Conservation (phyloP, 1,284 basidiomycete genomes). For the Sanguinoderma infundibulare region DNA sequence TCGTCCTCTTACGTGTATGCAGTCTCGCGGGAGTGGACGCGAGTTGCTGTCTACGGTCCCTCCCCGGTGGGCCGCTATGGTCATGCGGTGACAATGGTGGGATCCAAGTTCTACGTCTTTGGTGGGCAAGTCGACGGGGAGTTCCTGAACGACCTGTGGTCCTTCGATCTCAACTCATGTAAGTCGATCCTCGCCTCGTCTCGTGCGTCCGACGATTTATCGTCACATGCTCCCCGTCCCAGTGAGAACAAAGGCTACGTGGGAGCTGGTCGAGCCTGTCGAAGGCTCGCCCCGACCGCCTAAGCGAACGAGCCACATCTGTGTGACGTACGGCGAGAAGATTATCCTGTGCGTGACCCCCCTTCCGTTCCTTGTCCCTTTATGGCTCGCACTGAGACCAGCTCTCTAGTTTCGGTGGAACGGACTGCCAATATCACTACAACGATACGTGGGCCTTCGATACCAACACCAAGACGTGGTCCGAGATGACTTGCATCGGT, state of each 20-base stretch:
- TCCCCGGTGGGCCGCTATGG: conserved; percentile 92
- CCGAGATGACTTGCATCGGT: conserved; percentile 95
- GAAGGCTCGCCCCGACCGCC: conserved; percentile 73
- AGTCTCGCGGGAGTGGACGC: conserved; percentile 95
- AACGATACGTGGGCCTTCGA: conserved; percentile 99
- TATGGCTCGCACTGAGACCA: conserved; percentile 9
- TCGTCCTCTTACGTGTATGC: conserved; percentile 11
- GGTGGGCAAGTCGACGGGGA: conserved; percentile 97
- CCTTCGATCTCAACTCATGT: conserved; percentile 95
- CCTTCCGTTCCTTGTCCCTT: conserved; percentile 2
- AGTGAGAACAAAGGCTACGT: conserved; percentile 77
- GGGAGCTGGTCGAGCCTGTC: conserved; percentile 79
- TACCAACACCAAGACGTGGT: conserved; percentile 82
- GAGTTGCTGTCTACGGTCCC: conserved; percentile 77
- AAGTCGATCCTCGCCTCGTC: conserved; percentile 41
- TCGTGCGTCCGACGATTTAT: conserved; percentile 1
- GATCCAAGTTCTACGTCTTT: conserved; percentile 92
- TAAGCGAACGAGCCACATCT: conserved; percentile 91
- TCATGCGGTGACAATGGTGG: conserved; percentile 93
- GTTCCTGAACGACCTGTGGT: conserved; percentile 96
- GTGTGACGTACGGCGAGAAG: conserved; percentile 85
- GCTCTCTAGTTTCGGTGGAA: conserved; percentile 87
- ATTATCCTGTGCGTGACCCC: conserved; percentile 75
- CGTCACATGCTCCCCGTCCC: conserved; percentile 9
- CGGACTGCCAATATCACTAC: conserved; percentile 98